Evolutionary conservation across 331 rosid genomes (phyloP).

Genomic region (Rosa hybrid): DNA sequence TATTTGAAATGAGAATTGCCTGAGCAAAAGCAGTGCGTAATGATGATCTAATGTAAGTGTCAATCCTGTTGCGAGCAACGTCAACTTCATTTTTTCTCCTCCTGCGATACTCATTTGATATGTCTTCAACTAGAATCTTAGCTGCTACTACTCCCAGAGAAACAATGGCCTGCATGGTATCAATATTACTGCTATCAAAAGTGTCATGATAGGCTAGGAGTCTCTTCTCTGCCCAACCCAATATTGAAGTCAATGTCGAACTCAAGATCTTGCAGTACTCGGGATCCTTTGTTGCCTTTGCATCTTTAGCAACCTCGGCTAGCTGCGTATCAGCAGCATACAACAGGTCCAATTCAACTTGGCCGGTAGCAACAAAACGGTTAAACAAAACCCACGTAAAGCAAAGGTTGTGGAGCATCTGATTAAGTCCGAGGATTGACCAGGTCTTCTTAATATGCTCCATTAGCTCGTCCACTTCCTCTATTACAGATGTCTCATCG

Average conservation of each 20-base stretch:
- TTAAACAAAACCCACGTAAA: slow-evolving; percentile 94
- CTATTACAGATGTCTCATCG: slow-evolving; percentile 69
- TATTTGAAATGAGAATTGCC: slow-evolving; percentile 41
- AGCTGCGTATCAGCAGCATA: slow-evolving; percentile 78
- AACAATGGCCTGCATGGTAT: slow-evolving; percentile 77
- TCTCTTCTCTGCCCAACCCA: slow-evolving; percentile 90
- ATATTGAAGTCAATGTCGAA: slow-evolving; percentile 60
- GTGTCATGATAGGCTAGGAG: slow-evolving; percentile 84
- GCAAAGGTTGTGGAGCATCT: slow-evolving; percentile 76
- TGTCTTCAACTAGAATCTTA: slow-evolving; percentile 69
- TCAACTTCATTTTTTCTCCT: slow-evolving; percentile 64
- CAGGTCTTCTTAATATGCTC: slow-evolving; percentile 97
- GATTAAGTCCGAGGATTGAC: slow-evolving; percentile 83
- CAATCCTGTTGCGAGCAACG: slow-evolving; percentile 62
- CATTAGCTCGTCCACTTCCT: slow-evolving; percentile 92
- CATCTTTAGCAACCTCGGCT: slow-evolving; percentile 81
- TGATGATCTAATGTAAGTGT: slow-evolving; percentile 89
- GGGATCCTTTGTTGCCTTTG: slow-evolving; percentile 58
- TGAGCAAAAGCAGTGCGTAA: slow-evolving; percentile 78
- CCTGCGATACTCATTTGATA: slow-evolving; percentile 61
- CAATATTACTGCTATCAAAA: slow-evolving; percentile 66
- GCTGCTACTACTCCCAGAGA: slow-evolving; percentile 84
- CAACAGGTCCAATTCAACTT: slow-evolving; percentile 77
- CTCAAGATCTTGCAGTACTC: slow-evolving; percentile 55
- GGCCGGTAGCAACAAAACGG: slow-evolving; percentile 80